Evolutionary conservation across 1,284 basidiomycete species (phyloP).

Genomic region (Tilletiopsis washingtonensis): DNA sequence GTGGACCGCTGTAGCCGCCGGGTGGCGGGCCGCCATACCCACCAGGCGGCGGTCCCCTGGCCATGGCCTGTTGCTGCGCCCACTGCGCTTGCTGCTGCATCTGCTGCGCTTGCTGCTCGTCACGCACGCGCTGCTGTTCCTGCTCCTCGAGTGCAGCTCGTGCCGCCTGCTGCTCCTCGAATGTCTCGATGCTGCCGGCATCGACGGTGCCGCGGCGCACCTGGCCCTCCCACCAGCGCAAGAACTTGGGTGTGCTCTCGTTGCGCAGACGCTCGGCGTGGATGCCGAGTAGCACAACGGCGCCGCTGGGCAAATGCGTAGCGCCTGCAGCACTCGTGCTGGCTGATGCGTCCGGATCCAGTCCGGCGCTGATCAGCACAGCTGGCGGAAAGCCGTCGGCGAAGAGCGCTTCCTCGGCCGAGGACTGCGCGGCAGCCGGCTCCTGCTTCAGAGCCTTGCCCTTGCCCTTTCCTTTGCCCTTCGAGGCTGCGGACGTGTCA

Average conservation of each 20-base stretch:
- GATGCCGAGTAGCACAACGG: neutral
- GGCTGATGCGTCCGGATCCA: neutral
- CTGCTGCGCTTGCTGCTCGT: neutral
- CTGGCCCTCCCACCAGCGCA: conserved; percentile 9
- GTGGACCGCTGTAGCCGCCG: too few species aligned
- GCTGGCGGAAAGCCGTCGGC: too few species aligned
- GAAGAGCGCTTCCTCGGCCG: too few species aligned
- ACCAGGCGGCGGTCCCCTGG: neutral
- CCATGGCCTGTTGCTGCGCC: too few species aligned
- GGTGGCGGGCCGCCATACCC: neutral
- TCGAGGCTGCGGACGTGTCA: neutral
- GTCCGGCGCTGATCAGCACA: neutral
- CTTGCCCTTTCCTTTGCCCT: too few species aligned
- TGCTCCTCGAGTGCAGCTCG: neutral
- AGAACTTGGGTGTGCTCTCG: conserved; percentile 8
- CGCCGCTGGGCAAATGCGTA: neutral
- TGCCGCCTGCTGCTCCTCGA: neutral
- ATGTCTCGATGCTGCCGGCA: neutral
- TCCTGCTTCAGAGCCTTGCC: too few species aligned
- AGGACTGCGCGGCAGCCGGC: neutral
- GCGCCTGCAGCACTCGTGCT: too few species aligned
- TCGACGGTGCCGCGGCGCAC: conserved; percentile 1
- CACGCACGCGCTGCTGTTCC: neutral
- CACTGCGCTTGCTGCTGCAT: neutral
- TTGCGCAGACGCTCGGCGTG: conserved; percentile 6